Base-by-base conservation (phyloP, 140 eudicot genomes). In the Ambrosia hybrid region DNA sequence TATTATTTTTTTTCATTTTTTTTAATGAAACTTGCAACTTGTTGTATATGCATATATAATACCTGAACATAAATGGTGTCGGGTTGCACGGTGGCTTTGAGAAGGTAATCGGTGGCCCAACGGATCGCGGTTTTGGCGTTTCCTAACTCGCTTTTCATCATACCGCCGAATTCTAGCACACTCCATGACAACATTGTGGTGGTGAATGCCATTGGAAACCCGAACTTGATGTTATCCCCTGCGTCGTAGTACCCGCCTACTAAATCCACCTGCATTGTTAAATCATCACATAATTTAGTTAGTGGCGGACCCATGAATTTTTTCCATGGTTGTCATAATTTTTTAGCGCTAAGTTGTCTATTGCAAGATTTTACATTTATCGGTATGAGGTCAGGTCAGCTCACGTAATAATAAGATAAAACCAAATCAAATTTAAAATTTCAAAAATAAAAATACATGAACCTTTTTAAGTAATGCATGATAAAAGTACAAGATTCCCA, bases 201-300 rank as follows among this genome's bases (percentile, higher is more conserved):
- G 6, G 68, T 63, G 68, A 63, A 63, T 30, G 68, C 68, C 68
- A 63, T 63, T 9, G 68, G 68, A 37, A 63, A 63, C 26, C 68
- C 68, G 26, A 63, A 63, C n/a, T 63, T 63, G 13, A 63, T 10
- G 51, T 63, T 63, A 8, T 63, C 68, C 0, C 68, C 68, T n/a
- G 68, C 68, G 39, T 63, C 68, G n/a, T 63, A 63, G 51, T 63
- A 63, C 51, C 68, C 68, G 12, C 68, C 68, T 36, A 63, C 68
- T 63, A 63, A 63, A 38, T 63, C 68, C 30, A 63, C 68, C 68
- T 63, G 51, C 68, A 63, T 63, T 63, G 68, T 61, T 0, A 61
- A 21, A 33, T 5, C 38, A 4, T 9, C 43, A 11, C 65, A 59
- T 2, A 11, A 17, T 0, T 59, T 0, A 59, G 65, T 59, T 15